These are phyloP conservation scores for Erucastrum elatum DNA, from an alignment of 345 rosid genomes.

Conservation along the genomic window DNA sequence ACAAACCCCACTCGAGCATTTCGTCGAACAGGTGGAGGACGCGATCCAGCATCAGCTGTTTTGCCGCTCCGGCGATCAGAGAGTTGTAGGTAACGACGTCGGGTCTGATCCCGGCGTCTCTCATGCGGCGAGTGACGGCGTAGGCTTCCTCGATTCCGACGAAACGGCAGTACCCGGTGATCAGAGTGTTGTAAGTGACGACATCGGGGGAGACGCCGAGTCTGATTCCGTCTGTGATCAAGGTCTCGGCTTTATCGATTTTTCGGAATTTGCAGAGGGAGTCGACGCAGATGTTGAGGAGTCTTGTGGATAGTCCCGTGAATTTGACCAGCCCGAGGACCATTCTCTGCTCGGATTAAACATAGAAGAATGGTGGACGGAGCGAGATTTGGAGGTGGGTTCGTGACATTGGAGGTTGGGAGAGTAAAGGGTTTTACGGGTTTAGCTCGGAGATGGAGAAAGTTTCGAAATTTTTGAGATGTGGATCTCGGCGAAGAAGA, in stretches of 20 bases:
- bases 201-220: conserved; percentile 81
- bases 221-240: conserved; percentile 62
- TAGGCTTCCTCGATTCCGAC: conserved; percentile 63
- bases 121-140: conserved; percentile 60
- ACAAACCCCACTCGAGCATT: conserved; percentile 61
- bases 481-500: conserved; percentile 23
- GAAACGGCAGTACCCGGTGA: conserved; percentile 64
- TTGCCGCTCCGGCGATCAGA: conserved; percentile 64
- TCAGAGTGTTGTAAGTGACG: conserved; percentile 70
- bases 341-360: conserved; percentile 19
- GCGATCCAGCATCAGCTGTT: conserved; percentile 41
- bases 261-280: conserved; percentile 58
- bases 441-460: not conserved
- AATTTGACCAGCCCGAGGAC: conserved; percentile 37
- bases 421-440: not conserved
- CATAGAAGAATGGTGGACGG: conserved; percentile 26
- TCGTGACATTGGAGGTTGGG: conserved; percentile 13
- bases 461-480: not conserved
- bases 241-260: conserved; percentile 62
- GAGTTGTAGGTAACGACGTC: conserved; percentile 69
- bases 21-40: conserved; percentile 74
- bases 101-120: conserved; percentile 61
- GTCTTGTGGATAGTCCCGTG: conserved; percentile 54
- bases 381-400: conserved; percentile 15
- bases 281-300: conserved; percentile 61